phyloP scores from a whole-genome alignment of 2,329 filamentous ascomycete genomes.

The Colletotrichum spaethianum region DNA sequence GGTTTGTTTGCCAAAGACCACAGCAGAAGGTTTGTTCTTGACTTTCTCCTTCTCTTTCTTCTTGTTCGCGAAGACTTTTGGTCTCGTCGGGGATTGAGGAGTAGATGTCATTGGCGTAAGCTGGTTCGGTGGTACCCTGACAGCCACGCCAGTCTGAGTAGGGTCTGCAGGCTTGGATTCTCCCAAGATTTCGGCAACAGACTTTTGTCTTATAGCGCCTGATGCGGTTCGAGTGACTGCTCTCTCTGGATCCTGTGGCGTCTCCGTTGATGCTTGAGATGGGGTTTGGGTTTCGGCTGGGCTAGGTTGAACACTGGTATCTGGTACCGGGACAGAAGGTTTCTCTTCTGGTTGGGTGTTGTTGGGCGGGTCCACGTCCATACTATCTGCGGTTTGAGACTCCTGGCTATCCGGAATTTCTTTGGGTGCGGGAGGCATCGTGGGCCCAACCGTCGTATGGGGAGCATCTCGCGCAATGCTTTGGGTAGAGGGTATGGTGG shows the following conservation, averaged over 20 bases:
- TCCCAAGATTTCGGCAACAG: slow-evolving; percentile 79
- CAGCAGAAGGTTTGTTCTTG: slow-evolving; percentile 79
- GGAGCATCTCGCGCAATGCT: background rate
- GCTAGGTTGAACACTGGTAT: background rate
- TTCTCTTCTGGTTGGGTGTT: slow-evolving; percentile 41
- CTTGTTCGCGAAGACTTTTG: slow-evolving; percentile 51
- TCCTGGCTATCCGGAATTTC: slow-evolving; percentile 56
- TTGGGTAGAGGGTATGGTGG: background rate
- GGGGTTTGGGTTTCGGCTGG: slow-evolving; percentile 27
- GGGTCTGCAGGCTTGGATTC: slow-evolving; percentile 56
- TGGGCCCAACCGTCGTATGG: slow-evolving; percentile 3
- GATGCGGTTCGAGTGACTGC: slow-evolving; percentile 80
- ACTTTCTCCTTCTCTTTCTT: slow-evolving; percentile 70
- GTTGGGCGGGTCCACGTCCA: slow-evolving; percentile 52
- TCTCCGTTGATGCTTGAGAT: slow-evolving; percentile 43
- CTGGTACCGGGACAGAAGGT: slow-evolving; percentile 13
- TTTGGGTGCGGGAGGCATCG: background rate
- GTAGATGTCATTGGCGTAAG: slow-evolving; percentile 60
- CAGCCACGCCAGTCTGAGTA: slow-evolving; percentile 52
- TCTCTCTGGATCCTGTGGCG: slow-evolving; percentile 54
- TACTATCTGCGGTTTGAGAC: slow-evolving; percentile 47
- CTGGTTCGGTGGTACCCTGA: slow-evolving; percentile 51
- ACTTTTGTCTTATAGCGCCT: slow-evolving; percentile 79
- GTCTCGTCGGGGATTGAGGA: slow-evolving; percentile 58
- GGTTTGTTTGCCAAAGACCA: slow-evolving; percentile 81